Evolutionary conservation across 2,329 filamentous ascomycete genomes (phyloP).

Genomic region (Calonectria pauciramosa): DNA sequence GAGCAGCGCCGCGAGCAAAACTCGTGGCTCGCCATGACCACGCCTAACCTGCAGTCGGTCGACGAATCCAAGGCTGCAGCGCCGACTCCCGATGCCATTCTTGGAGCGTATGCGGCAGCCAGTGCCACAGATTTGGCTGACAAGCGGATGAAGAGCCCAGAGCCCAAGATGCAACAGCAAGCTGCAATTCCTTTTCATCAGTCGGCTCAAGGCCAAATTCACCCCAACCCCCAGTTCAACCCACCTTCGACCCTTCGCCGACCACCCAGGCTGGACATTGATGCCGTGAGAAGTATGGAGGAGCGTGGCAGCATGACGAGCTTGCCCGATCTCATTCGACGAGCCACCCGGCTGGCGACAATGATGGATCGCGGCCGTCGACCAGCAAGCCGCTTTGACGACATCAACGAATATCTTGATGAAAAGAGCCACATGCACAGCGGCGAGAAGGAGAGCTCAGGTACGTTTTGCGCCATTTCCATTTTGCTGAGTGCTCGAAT

Average conservation of each 20-base stretch:
- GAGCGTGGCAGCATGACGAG: constrained; percentile 91
- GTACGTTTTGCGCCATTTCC: constrained; percentile 46
- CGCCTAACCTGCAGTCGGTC: constrained; percentile 34
- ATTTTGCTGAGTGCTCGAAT: constrained; percentile 47
- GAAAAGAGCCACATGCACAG: constrained; percentile 57
- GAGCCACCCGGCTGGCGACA: constrained; percentile 87
- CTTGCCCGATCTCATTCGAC: constrained; percentile 88
- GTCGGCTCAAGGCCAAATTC: background rate
- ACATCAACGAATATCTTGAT: constrained; percentile 64
- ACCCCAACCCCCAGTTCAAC: constrained; percentile 45
- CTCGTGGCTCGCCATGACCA: constrained; percentile 60
- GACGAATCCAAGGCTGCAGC: constrained; percentile 28
- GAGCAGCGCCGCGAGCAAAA: constrained; percentile 54
- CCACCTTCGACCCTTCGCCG: constrained; percentile 69
- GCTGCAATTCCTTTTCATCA: background rate
- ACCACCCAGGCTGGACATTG: constrained; percentile 84
- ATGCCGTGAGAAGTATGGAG: constrained; percentile 85
- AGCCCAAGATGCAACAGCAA: constrained; percentile 37
- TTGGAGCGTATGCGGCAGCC: constrained; percentile 65
- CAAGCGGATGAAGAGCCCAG: constrained; percentile 45
- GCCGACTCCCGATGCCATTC: constrained; percentile 61
- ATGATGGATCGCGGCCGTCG: constrained; percentile 87
- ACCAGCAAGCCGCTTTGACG: constrained; percentile 71
- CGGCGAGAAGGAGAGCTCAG: constrained; percentile 55
- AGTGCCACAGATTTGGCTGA: constrained; percentile 59